Base-by-base conservation (phyloP, 2,329 filamentous ascomycete species). In the Cercospora sojina region DNA sequence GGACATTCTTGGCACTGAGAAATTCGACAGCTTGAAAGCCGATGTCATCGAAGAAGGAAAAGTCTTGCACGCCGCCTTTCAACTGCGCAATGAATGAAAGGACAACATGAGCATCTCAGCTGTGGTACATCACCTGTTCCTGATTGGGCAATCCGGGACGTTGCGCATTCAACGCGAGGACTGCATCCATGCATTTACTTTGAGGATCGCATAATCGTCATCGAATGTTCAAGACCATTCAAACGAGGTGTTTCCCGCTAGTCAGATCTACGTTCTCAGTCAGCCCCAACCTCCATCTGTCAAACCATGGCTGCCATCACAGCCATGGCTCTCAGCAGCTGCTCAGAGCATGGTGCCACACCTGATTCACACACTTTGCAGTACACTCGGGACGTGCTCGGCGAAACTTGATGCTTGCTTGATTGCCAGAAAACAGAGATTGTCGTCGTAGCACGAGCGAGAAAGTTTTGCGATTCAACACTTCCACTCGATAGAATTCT, bases 21-120 rank as follows among this genome's bases (percentile, higher is more conserved):
- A 32, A 20, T 66, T 58, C 23, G 41, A 62, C 20, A 55, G 25
- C n/a, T 29, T 66, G 35, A 59, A 63, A 43, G 12, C 43, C 8
- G 59, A 66, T 43, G 16, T 66, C 25, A n/a, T 59, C 18, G 53
- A 61, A 8, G 53, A 66, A 8, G 43, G 62, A 2, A 61, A 49
- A 20, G 16, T 35, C 31, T 35, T 57, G 53, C n/a, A 35, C n/a
- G 53, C 53, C 0, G 31, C 27, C 9, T 16, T 57, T 13, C 25
- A 27, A 32, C 5, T 35, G 16, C 53, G 29, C 16, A 27, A 57
- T 20, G 31, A 57, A 8, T 12, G 16, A 20, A 35, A n/a, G 13
- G n/a, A 13, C n/a, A 13, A 7, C 13, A 3, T n/a, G 13, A n/a
- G 23, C n/a, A 16, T 53, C 23, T 1, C 16, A 53, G 2, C 47